A percentile compares a stretch with the other conserved stretches of the same genome.
Evolutionary conservation across 163 green algal species (phyloP).

Genomic region (Chloromonas sp.): DNA sequence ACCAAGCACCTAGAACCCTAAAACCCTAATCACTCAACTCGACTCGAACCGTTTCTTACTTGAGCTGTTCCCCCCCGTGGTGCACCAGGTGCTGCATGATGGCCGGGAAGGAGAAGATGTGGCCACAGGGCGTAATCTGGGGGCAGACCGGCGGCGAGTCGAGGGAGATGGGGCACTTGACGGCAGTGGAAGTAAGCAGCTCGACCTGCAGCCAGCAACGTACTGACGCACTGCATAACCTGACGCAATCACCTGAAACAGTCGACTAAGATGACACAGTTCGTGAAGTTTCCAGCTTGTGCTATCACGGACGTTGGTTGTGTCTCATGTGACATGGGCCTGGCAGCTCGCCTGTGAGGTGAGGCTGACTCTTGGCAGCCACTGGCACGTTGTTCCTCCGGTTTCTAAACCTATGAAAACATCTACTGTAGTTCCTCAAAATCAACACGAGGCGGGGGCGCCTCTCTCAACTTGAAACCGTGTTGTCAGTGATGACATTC

Average conservation of each 20-base stretch:
- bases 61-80: conserved; percentile 58
- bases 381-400: not conserved
- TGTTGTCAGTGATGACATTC: too few relatives aligned
- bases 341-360: not conserved
- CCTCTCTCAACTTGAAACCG: too few relatives aligned
- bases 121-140: conserved; percentile 88
- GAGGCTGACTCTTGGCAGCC: not conserved
- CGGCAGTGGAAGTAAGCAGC: conserved; percentile 38
- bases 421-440: too few relatives aligned
- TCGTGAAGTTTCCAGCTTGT: not conserved
- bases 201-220: conserved; percentile 50
- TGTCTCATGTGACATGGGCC: not conserved
- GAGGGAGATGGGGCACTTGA: conserved; percentile 85
- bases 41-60: conserved; percentile 12
- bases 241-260: too few relatives aligned
- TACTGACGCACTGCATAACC: not conserved
- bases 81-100: conserved; percentile 81
- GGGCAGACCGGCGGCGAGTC: conserved; percentile 65
- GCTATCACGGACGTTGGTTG: not conserved
- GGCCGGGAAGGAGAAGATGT: conserved; percentile 81
- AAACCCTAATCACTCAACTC: too few relatives aligned
- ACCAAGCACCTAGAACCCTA: too few relatives aligned
- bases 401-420: too few relatives aligned
- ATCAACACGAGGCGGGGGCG: too few relatives aligned
- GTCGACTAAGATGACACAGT: too few relatives aligned